phyloP scores from a whole-genome alignment of 805 yeast genomes.

The Geotrichum ghanense region DNA sequence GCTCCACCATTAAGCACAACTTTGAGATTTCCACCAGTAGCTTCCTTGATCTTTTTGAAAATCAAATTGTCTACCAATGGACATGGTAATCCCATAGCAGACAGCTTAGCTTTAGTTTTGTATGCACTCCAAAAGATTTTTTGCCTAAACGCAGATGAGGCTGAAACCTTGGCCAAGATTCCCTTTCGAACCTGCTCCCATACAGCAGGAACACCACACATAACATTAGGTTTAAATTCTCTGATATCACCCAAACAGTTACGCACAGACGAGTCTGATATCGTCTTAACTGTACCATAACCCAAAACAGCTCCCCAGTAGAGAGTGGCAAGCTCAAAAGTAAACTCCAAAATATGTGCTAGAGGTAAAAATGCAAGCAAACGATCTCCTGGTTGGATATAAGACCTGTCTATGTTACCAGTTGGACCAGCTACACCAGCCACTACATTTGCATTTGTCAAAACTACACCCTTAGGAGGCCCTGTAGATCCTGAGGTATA shows the following conservation, averaged over 20 bases:
- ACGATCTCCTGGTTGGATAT: constrained; percentile 49
- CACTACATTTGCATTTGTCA: constrained; percentile 54
- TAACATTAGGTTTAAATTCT: constrained; percentile 78
- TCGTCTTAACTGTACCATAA: constrained; percentile 86
- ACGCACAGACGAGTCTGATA: constrained; percentile 68
- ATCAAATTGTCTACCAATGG: constrained; percentile 60
- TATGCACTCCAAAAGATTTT: constrained; percentile 84
- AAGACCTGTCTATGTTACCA: constrained; percentile 41
- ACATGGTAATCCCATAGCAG: constrained; percentile 62
- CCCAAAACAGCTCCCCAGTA: constrained; percentile 89
- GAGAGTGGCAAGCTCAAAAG: constrained; percentile 65
- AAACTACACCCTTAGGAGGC: constrained; percentile 72
- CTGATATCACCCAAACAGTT: constrained; percentile 84
- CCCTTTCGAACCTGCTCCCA: constrained; percentile 97
- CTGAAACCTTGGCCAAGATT: constrained; percentile 59
- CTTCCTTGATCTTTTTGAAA: constrained; percentile 81
- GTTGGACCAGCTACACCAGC: constrained; percentile 83
- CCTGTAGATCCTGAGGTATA: constrained; percentile 85
- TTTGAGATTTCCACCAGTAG: constrained; percentile 86
- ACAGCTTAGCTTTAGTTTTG: constrained; percentile 56
- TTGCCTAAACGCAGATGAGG: constrained; percentile 55
- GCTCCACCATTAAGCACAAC: constrained; percentile 84
- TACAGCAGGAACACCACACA: constrained; percentile 98
- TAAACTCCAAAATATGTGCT: constrained; percentile 92
- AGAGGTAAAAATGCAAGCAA: constrained; percentile 84